Conservation (phyloP, 768 basidiomycete genomes). For the Piloderma croceum region DNA sequence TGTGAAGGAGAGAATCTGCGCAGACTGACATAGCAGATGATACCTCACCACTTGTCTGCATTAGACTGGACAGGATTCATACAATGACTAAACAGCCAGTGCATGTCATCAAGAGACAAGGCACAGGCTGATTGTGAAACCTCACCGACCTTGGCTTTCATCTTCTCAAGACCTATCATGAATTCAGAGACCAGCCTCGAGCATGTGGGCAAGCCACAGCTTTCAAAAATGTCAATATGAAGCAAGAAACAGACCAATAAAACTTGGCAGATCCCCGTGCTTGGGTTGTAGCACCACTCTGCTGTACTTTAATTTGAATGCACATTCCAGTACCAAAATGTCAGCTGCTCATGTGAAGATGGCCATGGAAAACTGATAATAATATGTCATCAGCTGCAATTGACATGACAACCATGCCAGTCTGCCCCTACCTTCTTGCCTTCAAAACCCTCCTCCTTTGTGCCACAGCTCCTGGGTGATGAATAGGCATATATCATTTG, state of each 20-base stretch:
- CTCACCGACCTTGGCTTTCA: constrained; percentile 15
- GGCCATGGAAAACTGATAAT: constrained; percentile 11
- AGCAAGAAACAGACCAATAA: background rate
- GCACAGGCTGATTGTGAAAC: constrained; percentile 18
- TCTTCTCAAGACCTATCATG: constrained; percentile 21
- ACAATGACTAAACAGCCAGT: constrained; percentile 12
- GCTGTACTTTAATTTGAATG: constrained; percentile 7
- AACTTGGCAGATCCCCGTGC: background rate
- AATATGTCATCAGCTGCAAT: background rate
- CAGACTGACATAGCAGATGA: constrained; percentile 6
- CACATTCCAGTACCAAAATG: constrained; percentile 11
- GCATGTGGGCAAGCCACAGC: constrained; percentile 15
- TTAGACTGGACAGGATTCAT: constrained; percentile 3
- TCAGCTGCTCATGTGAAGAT: constrained; percentile 14
- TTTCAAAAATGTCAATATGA: constrained; percentile 1
- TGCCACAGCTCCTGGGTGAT: constrained; percentile 4
- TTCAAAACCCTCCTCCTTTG: constrained; percentile 1
- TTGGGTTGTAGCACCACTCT: constrained; percentile 12
- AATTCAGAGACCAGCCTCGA: constrained; percentile 14
- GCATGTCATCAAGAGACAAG: constrained; percentile 14
- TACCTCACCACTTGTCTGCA: constrained; percentile 1
- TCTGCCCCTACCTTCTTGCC: constrained; percentile 3
- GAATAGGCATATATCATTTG: constrained; percentile 1
- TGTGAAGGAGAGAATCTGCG: too few relatives aligned
- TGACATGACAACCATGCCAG: background rate